These are phyloP conservation scores for Cryptococcus wingfieldii DNA, from an alignment of 1,284 basidiomycete species.

Conservation along the genomic window DNA sequence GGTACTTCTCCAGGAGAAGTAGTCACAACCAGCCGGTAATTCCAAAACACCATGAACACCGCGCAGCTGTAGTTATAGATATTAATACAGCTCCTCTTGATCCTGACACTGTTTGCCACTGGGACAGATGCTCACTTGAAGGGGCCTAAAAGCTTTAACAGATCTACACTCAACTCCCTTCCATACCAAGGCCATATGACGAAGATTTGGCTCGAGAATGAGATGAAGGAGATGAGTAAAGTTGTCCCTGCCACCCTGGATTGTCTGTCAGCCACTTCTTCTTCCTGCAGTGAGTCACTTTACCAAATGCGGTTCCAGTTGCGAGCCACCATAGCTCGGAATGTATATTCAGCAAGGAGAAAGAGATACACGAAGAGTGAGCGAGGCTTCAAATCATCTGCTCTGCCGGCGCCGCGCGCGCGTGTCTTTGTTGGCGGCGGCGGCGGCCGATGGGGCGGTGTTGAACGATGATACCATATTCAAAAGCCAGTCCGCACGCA, in stretches of 20 bases:
- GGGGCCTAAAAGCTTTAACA: conserved; percentile 68
- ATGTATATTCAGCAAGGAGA: too few relatives aligned
- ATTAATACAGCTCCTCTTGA: not conserved
- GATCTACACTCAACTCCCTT: conserved; percentile 61
- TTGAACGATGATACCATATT: too few relatives aligned
- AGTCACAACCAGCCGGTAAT: conserved; percentile 73
- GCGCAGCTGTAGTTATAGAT: conserved; percentile 63
- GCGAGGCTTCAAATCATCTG: too few relatives aligned
- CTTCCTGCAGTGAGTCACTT: not conserved
- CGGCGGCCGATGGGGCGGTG: too few relatives aligned
- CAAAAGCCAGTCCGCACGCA: too few relatives aligned
- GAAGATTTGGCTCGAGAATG: conserved; percentile 81
- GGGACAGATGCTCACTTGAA: conserved; percentile 68
- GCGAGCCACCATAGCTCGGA: conserved; percentile 2
- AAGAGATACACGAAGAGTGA: too few relatives aligned
- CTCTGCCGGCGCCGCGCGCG: too few relatives aligned
- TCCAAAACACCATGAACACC: conserved; percentile 74
- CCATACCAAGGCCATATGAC: conserved; percentile 91
- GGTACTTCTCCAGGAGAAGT: conserved; percentile 85
- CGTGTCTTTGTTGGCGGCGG: too few relatives aligned
- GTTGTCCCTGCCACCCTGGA: conserved; percentile 59
- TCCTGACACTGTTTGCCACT: not conserved
- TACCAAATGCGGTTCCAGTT: conserved; percentile 6
- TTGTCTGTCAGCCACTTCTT: not conserved
- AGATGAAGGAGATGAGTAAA: conserved; percentile 78